Base-by-base conservation (phyloP, 768 basidiomycete species). In the Butyriboletus loyo region DNA sequence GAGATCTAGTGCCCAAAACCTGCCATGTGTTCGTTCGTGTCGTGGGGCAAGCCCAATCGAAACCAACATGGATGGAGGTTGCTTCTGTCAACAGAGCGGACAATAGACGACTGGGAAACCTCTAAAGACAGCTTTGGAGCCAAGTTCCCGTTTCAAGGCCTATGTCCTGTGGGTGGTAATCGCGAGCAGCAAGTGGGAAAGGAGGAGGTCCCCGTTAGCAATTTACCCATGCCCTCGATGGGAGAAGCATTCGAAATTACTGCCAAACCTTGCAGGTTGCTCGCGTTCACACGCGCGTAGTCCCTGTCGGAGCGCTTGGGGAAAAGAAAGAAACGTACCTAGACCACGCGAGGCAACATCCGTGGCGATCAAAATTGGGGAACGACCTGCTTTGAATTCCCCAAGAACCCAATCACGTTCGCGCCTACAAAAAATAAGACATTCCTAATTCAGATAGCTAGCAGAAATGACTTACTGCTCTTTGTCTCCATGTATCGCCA, bases 301-400 rank as follows among this genome's bases (percentile, higher is more conserved):
- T 65, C 59, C 72, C 61, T 53, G 62, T 56, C 55, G 54, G 55
- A 68, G 64, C 66, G 66, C 66, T 64, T 62, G 64, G 48, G 64
- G 64, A 66, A 70, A 62, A 69, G 63, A 49, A 67, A 67, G 57
- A 56, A 55, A 93, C 96, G 79, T 88, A 98, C 97, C 97, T 69
- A 99, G 85, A 83, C 96, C 96, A 85, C 96, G 95, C 69, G 94
- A 97, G 55, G 96, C 97, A 65, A 99, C 96, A 72, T 98, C 97
- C 62, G 97, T 98, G 75, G 97, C 97, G 66, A 98, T 92, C 67
- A 99, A 81, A 71, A 99, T 98, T 3, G 96, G 96, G 30, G 91
- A 94, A 58, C 94, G 89, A 64, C 97, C 94, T 50, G 92, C 88
- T 76, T 98, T 98, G 81, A 99, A 99, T 76, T 99, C 97, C 70